Evolutionary conservation across 192 early-diverging fungal species (phyloP), one percentile per base, ranked within the genome.

Genomic region (Spizellomyces sp.): DNA sequence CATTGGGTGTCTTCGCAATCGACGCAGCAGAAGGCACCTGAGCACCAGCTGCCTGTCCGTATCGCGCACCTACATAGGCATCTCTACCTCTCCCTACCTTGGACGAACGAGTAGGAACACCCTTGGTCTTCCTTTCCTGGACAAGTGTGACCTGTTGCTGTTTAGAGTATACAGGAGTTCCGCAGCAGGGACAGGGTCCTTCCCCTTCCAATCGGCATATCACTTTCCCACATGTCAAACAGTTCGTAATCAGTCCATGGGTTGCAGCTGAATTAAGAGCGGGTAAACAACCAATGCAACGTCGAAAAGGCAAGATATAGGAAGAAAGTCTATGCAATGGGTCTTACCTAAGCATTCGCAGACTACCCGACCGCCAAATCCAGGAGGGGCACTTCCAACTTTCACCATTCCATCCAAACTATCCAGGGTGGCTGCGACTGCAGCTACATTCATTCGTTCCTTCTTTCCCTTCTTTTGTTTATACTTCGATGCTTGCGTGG

Each of bases 151-250:
- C 45, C 62, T 83, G 81, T 62, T 83, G 81, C 45, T 70, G 41
- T 10, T 67, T 62, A 4, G 76, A 77, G 41, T 70, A 66, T 2
- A 83, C 79, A 6, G 70, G 66, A 15, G 72, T 73, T 5, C 82
- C 82, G 48, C 82, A 83, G 21, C 50, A 67, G 8, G 79, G 70
- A 46, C 82, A 83, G 8, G 82, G 82, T 8, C 82, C 82, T 22
- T 72, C 71, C 8, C 79, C 82, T 59, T 83, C 82, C 8, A 83
- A 52, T 5, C 67, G 45, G 67, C 83, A 84, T 10, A 84, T 61
- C 56, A 84, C 80, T 58, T 80, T 84, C 55, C 83, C 83, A 50
- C 83, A 84, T 5, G 14, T 75, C 15, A 84, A 45, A 61, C 83
- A 84, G 62, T 84, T 84, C 5, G 80, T 80, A 12, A 84, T 36